Conservation (phyloP, 495 filamentous ascomycete genomes). For the Symbiotaphrina buchneri region DNA sequence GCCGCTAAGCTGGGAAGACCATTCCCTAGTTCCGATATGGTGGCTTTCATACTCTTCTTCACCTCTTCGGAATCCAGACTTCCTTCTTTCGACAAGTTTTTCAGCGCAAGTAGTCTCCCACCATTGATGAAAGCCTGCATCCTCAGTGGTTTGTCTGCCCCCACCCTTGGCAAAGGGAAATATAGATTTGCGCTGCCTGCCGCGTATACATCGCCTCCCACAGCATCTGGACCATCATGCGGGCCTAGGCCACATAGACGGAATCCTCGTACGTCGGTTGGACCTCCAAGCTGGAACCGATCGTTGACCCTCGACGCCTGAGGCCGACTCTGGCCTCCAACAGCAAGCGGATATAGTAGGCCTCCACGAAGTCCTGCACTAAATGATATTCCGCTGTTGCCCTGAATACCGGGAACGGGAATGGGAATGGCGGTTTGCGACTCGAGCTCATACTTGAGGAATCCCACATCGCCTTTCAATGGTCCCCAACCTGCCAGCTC, state of each 20-base stretch:
- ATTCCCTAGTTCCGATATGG: constrained; percentile 39
- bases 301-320: constrained; percentile 68
- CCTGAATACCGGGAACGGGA: constrained; percentile 36
- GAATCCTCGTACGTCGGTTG: constrained; percentile 88
- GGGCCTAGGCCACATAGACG: constrained; percentile 72
- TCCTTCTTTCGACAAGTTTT: constrained; percentile 23
- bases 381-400: constrained; percentile 53
- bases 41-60: constrained; percentile 23
- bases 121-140: constrained; percentile 83
- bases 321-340: constrained; percentile 23
- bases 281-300: constrained; percentile 84
- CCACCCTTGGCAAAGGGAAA: constrained; percentile 59
- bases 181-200: constrained; percentile 70
- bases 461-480: constrained; percentile 71
- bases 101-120: constrained; percentile 60
- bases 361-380: constrained; percentile 39
- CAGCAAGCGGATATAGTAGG: constrained; percentile 34
- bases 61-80: constrained; percentile 29
- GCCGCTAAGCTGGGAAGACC: constrained; percentile 71
- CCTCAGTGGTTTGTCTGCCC: constrained; percentile 60
- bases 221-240: constrained; percentile 59
- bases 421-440: constrained; percentile 51
- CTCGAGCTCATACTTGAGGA: constrained; percentile 73
- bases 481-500: constrained; percentile 77
- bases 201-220: constrained; percentile 80